Evolutionary conservation across 2,329 filamentous ascomycete genomes (phyloP).

Genomic region (Colletotrichum tropicicola): DNA sequence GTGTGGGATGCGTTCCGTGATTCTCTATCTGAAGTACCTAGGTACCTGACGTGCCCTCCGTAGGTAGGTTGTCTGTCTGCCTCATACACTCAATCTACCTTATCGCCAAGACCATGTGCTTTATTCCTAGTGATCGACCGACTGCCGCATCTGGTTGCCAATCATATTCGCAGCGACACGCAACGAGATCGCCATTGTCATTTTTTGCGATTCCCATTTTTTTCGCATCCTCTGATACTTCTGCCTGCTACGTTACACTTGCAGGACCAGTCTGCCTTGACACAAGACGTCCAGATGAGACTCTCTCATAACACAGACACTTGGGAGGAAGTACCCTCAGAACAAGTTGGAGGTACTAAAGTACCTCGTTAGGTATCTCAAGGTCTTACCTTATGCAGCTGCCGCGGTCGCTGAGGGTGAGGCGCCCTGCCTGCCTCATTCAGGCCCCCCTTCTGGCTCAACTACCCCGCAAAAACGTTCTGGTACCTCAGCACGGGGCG

Average conservation of each 20-base stretch:
- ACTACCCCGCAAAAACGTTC: constrained; percentile 21
- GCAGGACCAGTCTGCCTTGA: background rate
- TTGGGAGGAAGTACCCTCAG: background rate
- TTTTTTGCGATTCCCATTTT: background rate
- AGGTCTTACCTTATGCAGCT: background rate
- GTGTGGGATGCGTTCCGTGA: no score
- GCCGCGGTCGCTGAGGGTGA: background rate
- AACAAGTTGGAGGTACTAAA: no score
- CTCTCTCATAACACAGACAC: background rate
- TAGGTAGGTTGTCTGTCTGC: no score
- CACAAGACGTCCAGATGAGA: background rate
- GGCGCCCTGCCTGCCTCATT: background rate
- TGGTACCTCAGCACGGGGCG: no score
- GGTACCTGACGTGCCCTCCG: no score
- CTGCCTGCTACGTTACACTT: constrained; percentile 3
- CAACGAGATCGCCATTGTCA: background rate
- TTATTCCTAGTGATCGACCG: constrained; percentile 19
- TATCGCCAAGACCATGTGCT: constrained; percentile 14
- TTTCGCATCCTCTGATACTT: background rate
- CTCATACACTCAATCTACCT: no score
- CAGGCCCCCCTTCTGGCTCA: background rate
- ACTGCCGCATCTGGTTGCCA: constrained; percentile 14
- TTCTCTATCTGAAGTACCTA: no score
- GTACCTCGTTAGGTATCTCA: background rate
- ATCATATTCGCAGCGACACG: background rate